Conservation (phyloP, 2,329 filamentous ascomycete genomes). For the Helotiales sp. region DNA sequence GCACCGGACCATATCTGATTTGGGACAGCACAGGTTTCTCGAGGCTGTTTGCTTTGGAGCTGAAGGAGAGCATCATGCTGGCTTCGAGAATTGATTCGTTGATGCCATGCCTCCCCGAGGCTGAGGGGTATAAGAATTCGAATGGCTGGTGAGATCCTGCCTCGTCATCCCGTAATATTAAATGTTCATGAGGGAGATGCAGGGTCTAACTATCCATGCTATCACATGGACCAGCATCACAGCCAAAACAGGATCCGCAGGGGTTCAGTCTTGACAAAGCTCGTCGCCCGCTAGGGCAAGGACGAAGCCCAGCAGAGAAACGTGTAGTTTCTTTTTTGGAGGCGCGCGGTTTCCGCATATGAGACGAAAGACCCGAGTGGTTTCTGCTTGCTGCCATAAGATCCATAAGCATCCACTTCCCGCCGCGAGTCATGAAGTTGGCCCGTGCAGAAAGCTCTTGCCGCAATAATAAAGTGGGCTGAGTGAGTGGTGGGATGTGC, state of each 20-base stretch:
- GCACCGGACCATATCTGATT: background rate
- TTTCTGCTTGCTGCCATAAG: constrained; percentile 12
- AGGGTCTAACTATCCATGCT: background rate
- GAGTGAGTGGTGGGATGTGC: background rate
- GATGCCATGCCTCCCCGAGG: background rate
- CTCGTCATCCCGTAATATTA: constrained; percentile 14
- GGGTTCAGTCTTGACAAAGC: background rate
- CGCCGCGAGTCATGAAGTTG: constrained; percentile 13
- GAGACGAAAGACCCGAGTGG: constrained; percentile 8
- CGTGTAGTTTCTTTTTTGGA: constrained; percentile 10
- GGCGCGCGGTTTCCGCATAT: constrained; percentile 19
- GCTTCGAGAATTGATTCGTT: background rate
- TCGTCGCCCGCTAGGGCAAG: background rate
- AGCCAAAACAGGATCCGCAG: background rate
- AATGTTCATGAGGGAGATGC: constrained; percentile 1
- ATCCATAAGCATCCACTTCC: background rate
- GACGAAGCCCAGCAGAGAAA: constrained; percentile 2
- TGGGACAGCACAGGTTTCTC: background rate
- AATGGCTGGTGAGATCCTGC: constrained; percentile 1
- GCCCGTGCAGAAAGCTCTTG: constrained; percentile 9
- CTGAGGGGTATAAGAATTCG: background rate
- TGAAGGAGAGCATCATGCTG: background rate
- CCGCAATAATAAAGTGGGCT: constrained; percentile 8
- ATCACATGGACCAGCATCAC: constrained; percentile 2
- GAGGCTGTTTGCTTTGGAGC: background rate